Conservation (phyloP, 306 rosid species). For the Prosopis cineraria region DNA sequence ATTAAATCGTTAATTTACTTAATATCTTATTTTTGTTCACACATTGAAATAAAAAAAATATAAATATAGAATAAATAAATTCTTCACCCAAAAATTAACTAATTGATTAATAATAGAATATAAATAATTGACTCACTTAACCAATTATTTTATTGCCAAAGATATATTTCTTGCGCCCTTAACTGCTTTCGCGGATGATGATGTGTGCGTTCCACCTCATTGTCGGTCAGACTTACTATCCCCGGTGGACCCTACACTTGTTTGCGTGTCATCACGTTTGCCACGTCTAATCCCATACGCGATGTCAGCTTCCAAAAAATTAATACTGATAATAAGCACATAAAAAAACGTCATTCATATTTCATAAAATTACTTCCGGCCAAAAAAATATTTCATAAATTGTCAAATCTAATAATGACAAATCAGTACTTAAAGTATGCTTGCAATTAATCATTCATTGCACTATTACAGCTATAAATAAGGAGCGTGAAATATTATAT, state of each 20-base stretch:
- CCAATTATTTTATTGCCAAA: not conserved
- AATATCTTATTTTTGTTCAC: not conserved
- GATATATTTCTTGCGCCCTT: not conserved
- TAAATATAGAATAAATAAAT: not conserved
- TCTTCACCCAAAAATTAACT: not conserved
- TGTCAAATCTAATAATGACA: not conserved
- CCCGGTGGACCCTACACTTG: slow-evolving; percentile 15
- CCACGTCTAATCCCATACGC: not conserved
- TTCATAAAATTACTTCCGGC: too few species aligned
- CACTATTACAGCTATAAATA: not conserved
- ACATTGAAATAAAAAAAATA: not conserved
- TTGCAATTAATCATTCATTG: not conserved
- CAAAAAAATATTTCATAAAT: too few species aligned
- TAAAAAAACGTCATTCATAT: too few species aligned
- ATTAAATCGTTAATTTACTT: not conserved
- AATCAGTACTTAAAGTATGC: not conserved
- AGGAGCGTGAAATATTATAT: not conserved
- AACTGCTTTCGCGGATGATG: slow-evolving; percentile 5
- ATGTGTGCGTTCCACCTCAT: slow-evolving; percentile 21
- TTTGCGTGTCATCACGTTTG: slow-evolving; percentile 9
- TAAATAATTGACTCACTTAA: not conserved
- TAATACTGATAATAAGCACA: too few species aligned
- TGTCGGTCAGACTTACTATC: slow-evolving; percentile 21
- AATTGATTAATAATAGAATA: not conserved
- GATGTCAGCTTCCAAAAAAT: not conserved